Evolutionary conservation across 352 stramenopile species (phyloP).

Genomic region (Sclerospora graminicola): DNA sequence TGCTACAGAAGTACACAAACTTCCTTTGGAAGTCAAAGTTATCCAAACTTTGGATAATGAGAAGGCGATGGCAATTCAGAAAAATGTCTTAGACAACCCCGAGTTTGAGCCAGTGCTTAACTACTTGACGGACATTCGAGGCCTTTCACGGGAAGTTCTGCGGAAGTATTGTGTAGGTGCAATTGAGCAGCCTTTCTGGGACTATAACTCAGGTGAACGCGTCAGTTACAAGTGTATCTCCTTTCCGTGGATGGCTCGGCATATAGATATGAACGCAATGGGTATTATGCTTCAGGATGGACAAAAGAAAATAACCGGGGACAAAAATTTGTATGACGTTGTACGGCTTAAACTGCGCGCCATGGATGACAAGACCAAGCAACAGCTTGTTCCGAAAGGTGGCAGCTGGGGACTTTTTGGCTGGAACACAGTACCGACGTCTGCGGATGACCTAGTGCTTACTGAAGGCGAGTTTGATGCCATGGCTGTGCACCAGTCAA

Average conservation of each 20-base stretch:
- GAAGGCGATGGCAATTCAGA: slow-evolving; percentile 78
- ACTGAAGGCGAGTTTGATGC: slow-evolving; percentile 97
- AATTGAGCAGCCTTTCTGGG: slow-evolving; percentile 80
- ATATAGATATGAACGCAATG: slow-evolving; percentile 76
- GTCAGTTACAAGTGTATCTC: slow-evolving; percentile 82
- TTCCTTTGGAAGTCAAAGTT: slow-evolving; percentile 33
- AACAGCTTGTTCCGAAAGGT: slow-evolving; percentile 83
- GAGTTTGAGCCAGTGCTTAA: slow-evolving; percentile 50
- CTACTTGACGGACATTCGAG: slow-evolving; percentile 65
- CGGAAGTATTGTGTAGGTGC: slow-evolving; percentile 86
- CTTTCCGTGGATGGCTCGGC: slow-evolving; percentile 93
- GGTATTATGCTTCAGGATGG: slow-evolving; percentile 51
- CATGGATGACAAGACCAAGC: slow-evolving; percentile 79
- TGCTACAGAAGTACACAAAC: slow-evolving; percentile 1
- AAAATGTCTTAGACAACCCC: slow-evolving; percentile 61
- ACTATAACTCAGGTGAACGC: slow-evolving; percentile 36
- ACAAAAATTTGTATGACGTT: slow-evolving; percentile 76
- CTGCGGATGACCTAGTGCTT: slow-evolving; percentile 89
- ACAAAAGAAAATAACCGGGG: slow-evolving; percentile 10
- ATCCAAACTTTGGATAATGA: slow-evolving; percentile 74
- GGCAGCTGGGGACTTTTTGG: slow-evolving; percentile 98
- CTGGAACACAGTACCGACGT: slow-evolving; percentile 92
- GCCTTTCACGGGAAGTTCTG: slow-evolving; percentile 59
- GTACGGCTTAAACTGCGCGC: slow-evolving; percentile 79
- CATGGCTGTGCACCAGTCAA: slow-evolving; percentile 96